A percentile compares a stretch with the other conserved stretches of the same genome.
phyloP scores from a whole-genome alignment of 495 filamentous ascomycete species.

The Aspergillus taichungensis region DNA sequence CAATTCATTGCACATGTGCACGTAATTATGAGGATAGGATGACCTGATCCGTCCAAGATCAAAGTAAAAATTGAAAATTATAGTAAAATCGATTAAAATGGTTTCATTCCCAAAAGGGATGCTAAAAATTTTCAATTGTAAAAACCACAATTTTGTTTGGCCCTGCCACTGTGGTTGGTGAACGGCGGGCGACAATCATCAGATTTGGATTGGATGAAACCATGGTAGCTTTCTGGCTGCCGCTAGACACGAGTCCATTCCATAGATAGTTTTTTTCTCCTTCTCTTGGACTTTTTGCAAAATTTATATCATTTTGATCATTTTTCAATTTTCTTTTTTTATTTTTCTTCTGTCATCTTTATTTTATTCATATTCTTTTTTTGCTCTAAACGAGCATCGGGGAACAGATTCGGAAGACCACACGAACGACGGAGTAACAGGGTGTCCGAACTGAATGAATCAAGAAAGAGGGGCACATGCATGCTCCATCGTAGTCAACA shows the following conservation, averaged over 20 bases:
- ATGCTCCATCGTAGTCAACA: too few species aligned
- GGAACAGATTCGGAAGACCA: too few species aligned
- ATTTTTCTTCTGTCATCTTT: neutral
- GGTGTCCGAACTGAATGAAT: slow-evolving; percentile 4
- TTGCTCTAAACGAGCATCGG: neutral
- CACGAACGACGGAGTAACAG: neutral
- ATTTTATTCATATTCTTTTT: slow-evolving; percentile 1
- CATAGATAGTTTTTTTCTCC: slow-evolving; percentile 3
- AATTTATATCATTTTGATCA: neutral
- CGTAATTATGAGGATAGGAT: neutral
- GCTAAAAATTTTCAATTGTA: neutral
- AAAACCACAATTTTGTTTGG: neutral
- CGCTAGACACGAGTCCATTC: neutral
- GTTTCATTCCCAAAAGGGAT: neutral
- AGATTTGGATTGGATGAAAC: slow-evolving; percentile 11
- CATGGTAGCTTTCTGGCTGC: slow-evolving; percentile 11
- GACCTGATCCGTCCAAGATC: neutral
- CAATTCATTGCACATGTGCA: too few species aligned
- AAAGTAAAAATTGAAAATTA: too few species aligned
- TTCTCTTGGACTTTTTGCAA: neutral
- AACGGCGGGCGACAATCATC: slow-evolving; percentile 6
- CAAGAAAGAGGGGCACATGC: slow-evolving; percentile 6
- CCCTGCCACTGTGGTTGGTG: slow-evolving; percentile 3
- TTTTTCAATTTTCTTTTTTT: neutral
- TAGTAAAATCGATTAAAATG: too few species aligned